Evolutionary conservation across 2,329 filamentous ascomycete species (phyloP).

Genomic region (Coniella vitis): DNA sequence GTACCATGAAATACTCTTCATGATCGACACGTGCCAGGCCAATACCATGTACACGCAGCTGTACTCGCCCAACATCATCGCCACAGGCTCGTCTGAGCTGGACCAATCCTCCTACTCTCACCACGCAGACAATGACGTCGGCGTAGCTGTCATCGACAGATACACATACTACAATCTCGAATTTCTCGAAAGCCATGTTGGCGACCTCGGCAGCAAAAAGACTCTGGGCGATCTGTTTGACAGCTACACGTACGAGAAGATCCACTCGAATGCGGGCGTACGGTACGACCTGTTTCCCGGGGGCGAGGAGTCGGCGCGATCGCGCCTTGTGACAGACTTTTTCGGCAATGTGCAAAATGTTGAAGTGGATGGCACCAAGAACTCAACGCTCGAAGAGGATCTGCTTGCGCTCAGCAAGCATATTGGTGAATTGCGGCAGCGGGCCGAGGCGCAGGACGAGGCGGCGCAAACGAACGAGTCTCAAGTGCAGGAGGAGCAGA

Average conservation of each 20-base stretch:
- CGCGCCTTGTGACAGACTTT: constrained; percentile 87
- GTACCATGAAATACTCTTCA: constrained; percentile 97
- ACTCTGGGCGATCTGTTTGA: constrained; percentile 93
- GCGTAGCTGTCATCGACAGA: constrained; percentile 94
- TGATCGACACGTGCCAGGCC: constrained; percentile 99
- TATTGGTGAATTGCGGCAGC: constrained; percentile 47
- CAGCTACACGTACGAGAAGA: constrained; percentile 90
- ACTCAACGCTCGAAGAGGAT: constrained; percentile 61
- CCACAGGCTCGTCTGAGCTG: constrained; percentile 91
- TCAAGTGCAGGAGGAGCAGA: constrained; percentile 14
- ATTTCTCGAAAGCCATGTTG: constrained; percentile 86
- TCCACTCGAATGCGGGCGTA: constrained; percentile 86
- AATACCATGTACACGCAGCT: constrained; percentile 99
- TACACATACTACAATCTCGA: constrained; percentile 99
- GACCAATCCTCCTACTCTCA: constrained; percentile 97
- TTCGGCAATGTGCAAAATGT: constrained; percentile 98
- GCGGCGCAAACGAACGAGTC: constrained; percentile 17
- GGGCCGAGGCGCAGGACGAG: constrained; percentile 36
- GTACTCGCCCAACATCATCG: constrained; percentile 96
- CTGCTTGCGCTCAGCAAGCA: constrained; percentile 67
- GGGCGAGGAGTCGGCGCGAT: constrained; percentile 68
- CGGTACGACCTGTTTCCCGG: constrained; percentile 93
- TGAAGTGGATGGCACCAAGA: constrained; percentile 68
- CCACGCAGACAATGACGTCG: constrained; percentile 96
- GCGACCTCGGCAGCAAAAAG: constrained; percentile 77